A percentile compares a stretch with the other conserved stretches of the same genome.
These are phyloP conservation scores for Metarhizium humberi DNA, from an alignment of 2,329 filamentous ascomycete genomes.

Conservation along the genomic window DNA sequence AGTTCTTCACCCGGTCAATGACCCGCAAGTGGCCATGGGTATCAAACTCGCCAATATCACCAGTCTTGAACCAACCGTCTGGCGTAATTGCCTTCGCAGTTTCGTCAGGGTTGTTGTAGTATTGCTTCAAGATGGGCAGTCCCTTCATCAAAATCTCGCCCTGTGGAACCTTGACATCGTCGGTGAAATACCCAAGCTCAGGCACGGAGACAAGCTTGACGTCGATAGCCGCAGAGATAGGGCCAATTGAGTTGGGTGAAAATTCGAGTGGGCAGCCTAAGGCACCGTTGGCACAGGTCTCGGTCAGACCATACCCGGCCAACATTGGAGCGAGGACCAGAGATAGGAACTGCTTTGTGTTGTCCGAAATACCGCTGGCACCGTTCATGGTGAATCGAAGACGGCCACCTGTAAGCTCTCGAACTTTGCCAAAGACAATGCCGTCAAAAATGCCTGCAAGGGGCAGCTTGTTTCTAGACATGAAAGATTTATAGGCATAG, in stretches of 20 bases:
- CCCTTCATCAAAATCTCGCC: conserved; percentile 91
- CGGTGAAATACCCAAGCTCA: conserved; percentile 76
- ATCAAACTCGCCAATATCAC: conserved; percentile 89
- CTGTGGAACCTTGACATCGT: conserved; percentile 62
- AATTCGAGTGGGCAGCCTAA: conserved; percentile 78
- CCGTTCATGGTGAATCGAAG: conserved; percentile 91
- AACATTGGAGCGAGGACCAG: conserved; percentile 93
- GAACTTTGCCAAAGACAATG: conserved; percentile 86
- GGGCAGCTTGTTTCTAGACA: conserved; percentile 51
- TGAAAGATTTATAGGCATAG: conserved; percentile 48
- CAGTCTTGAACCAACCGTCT: conserved; percentile 96
- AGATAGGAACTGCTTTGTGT: conserved; percentile 84
- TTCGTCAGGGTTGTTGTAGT: conserved; percentile 81
- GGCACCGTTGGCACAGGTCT: conserved; percentile 80
- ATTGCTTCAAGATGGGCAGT: conserved; percentile 61
- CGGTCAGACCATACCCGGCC: conserved; percentile 85
- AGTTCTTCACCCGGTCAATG: conserved; percentile 96
- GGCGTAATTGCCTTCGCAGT: conserved; percentile 66
- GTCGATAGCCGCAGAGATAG: conserved; percentile 68
- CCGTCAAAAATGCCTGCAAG: conserved; percentile 64
- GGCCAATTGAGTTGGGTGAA: conserved; percentile 68
- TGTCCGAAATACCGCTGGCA: conserved; percentile 79
- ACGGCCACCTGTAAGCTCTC: conserved; percentile 77
- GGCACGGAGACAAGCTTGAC: conserved; percentile 86
- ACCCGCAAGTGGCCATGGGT: conserved; percentile 69